Percentiles rank a stretch among this genome's conserved stretches.
Evolutionary conservation across 2,329 filamentous ascomycete species (phyloP).

Genomic region (Aureobasidium uvarum): DNA sequence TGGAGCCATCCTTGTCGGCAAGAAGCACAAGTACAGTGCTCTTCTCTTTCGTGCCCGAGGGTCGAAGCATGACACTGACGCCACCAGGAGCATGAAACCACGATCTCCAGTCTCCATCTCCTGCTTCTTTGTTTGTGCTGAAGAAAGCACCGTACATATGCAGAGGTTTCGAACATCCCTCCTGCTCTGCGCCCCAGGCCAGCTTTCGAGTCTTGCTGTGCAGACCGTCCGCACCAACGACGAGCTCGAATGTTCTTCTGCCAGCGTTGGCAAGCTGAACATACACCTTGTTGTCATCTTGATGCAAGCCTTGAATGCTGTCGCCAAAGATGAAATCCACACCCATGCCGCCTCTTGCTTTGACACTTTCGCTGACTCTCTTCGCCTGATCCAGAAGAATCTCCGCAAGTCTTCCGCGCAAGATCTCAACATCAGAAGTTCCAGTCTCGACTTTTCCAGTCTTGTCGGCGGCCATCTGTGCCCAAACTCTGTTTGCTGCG

Average conservation of each 20-base stretch:
- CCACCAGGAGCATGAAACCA: constrained; percentile 37
- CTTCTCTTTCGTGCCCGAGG: constrained; percentile 30
- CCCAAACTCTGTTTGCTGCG: constrained; percentile 18
- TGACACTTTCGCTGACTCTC: constrained; percentile 31
- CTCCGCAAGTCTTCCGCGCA: constrained; percentile 53
- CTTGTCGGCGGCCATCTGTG: constrained; percentile 31
- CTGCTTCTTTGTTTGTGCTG: constrained; percentile 32
- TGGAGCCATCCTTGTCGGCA: constrained; percentile 30
- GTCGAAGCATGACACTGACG: constrained; percentile 36
- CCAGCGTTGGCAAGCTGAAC: constrained; percentile 34
- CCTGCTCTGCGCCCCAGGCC: constrained; percentile 33
- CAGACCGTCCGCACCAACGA: constrained; percentile 39
- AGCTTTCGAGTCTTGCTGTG: constrained; percentile 34
- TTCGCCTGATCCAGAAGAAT: constrained; percentile 43
- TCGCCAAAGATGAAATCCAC: constrained; percentile 38
- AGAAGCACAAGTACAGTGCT: constrained; percentile 35
- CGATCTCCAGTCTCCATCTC: constrained; percentile 35
- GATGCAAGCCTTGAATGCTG: constrained; percentile 31
- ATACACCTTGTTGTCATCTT: constrained; percentile 33
- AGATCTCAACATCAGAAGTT: constrained; percentile 55
- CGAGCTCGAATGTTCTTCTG: constrained; percentile 32
- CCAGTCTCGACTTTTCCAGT: constrained; percentile 30
- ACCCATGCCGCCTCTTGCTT: constrained; percentile 31
- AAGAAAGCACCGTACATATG: constrained; percentile 39
- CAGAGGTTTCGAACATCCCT: constrained; percentile 29